Evolutionary conservation across 176 grass and related monocot species (phyloP), one percentile per base, ranked within the genome.

Genomic region (Typha latifolia): DNA sequence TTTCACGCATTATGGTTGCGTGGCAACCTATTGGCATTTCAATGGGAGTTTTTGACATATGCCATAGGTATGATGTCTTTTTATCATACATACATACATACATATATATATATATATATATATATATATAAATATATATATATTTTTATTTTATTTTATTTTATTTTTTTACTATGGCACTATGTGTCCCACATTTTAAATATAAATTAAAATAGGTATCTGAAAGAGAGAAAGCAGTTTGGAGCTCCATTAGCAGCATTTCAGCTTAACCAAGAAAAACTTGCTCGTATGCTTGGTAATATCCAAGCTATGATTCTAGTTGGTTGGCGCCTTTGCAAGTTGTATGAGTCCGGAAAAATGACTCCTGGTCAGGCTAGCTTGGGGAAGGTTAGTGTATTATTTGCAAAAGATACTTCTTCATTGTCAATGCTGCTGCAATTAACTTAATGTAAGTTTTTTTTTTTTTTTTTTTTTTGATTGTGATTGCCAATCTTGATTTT

Each of bases 201-300:
- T 43, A 43, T 43, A 55, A 24, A 65, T 69, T 24, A 29, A 70
- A 80, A 78, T 65, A 82, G 89, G 76, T 92, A 92, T 63, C 57
- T 88, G 69, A 88, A 85, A 77, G 89, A 92, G 74, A 88, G 89
- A 53, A 88, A 92, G 14, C 84, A 92, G 24, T 92, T 88, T 61
- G 84, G 84, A 48, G 82, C 67, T 66, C 84, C 84, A 49, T 59
- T 92, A 43, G 89, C 82, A 34, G 61, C 89, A 49, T 92, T 87
- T 50, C 89, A 92, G 73, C 72, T 92, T 69, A 92, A 84, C 59
- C 85, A 92, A 82, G 89, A 85, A 68, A 92, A 85, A 14, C 78
- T 92, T 51, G 84, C 75, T 14, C 74, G 85, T 13, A 92, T 88
- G 85, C 89, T 92, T 62, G 84, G 89, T 65, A 88, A 88, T 34